Evolutionary conservation across 371 early-diverging fungal genomes (phyloP).

Genomic region (Mucor mucedo): DNA sequence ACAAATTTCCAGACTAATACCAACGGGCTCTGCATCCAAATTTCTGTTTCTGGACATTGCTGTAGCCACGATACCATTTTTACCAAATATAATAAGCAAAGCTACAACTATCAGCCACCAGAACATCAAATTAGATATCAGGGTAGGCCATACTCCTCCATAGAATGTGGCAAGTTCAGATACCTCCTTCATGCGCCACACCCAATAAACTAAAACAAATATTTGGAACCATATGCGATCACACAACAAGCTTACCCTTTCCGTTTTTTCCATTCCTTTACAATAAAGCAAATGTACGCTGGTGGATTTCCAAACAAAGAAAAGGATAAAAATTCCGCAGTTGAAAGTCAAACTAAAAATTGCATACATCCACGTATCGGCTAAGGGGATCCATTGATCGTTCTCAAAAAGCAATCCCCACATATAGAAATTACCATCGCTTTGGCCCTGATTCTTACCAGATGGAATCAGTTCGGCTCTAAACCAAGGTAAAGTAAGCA

Average conservation of each 20-base stretch:
- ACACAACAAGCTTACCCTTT: slow-evolving; percentile 18
- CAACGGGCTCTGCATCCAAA: background rate
- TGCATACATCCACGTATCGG: slow-evolving; percentile 80
- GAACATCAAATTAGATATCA: slow-evolving; percentile 18
- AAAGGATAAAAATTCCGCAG: slow-evolving; percentile 49
- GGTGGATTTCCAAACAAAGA: slow-evolving; percentile 43
- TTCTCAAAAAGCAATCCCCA: slow-evolving; percentile 61
- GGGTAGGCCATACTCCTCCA: slow-evolving; percentile 45
- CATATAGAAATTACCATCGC: slow-evolving; percentile 61
- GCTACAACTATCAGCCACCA: slow-evolving; percentile 17
- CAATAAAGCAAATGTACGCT: slow-evolving; percentile 18
- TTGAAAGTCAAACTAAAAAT: slow-evolving; percentile 52
- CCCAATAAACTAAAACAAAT: slow-evolving; percentile 34
- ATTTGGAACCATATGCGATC: slow-evolving; percentile 42
- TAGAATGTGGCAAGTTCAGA: slow-evolving; percentile 42
- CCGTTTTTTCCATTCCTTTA: slow-evolving; percentile 6
- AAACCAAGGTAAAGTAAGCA: slow-evolving; percentile 58
- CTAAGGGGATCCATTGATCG: slow-evolving; percentile 74
- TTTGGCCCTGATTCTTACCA: slow-evolving; percentile 39
- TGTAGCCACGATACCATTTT: background rate
- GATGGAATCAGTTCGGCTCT: slow-evolving; percentile 61
- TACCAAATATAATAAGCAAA: slow-evolving; percentile 2
- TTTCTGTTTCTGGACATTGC: background rate
- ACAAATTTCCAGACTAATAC: slow-evolving; percentile 5
- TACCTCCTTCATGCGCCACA: slow-evolving; percentile 44